Evolutionary conservation across 495 filamentous ascomycete species (phyloP), one percentile per base, ranked within the genome.

Genomic region (Copromyces sp.): DNA sequence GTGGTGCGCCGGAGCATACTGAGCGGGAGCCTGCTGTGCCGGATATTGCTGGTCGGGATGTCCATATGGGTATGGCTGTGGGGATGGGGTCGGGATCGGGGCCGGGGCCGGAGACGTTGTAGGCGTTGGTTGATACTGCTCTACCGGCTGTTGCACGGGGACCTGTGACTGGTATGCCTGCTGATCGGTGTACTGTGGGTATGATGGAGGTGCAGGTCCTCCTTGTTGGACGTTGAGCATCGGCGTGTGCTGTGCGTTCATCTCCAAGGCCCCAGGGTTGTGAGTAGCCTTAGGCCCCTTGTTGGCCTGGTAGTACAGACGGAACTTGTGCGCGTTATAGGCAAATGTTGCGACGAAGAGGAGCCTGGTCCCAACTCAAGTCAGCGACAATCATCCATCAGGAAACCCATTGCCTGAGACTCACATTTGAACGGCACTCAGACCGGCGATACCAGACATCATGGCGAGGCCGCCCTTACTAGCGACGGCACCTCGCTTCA

Each of bases 311-410:
- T 81, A 79, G 42, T 78, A 79, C 40, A 81, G 75, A 61, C 81
- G 83, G 78, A 83, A 85, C 72, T 75, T 80, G 68, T 81, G 80
- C 32, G 80, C 80, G 47, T 85, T 78, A 68, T 80, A 84, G 44
- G 81, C 80, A 70, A 85, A 81, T 2, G 81, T 83, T 17, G 77
- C 78, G 72, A 85, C 74, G 75, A 86, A 86, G 44, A 86, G 78
- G 24, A 86, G 73, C 78, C 80, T 82, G 68, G 39, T 12, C 3
- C 24, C 20, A n/a, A 17, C 16, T 29, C 11, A 5, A 39, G 74
- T 68, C 11, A 24, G 40, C 44, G 8, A 69, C 38, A 35, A 35
- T 2, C 6, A 44, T 39, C 0, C 14, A 3, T 41, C n/a, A 38
- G 40, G 14, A 9, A 4, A 37, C 24, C n/a, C 39, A 47, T 39